These are phyloP conservation scores for Dovyalis caffra DNA, from an alignment of 345 rosid species.

Conservation along the genomic window DNA sequence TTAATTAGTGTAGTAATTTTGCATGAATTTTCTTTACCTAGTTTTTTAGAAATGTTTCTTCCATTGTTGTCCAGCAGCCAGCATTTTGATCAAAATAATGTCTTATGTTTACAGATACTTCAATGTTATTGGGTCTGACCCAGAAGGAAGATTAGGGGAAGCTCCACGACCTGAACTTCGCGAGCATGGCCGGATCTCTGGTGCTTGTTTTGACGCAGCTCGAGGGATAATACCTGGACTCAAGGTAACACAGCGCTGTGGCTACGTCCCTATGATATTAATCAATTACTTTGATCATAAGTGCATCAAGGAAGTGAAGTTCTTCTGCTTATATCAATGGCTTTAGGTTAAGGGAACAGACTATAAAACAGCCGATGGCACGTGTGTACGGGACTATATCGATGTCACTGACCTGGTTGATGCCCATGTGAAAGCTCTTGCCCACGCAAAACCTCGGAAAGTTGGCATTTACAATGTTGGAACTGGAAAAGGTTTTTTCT, in stretches of 20 bases:
- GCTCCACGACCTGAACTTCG: constrained; percentile 97
- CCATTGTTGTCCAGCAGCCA: not conserved
- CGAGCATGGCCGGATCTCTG: constrained; percentile 94
- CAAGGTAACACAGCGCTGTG: constrained; percentile 49
- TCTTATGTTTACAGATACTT: constrained; percentile 58
- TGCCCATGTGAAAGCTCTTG: constrained; percentile 92
- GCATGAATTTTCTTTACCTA: not conserved
- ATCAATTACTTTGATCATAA: not conserved
- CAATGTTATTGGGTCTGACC: constrained; percentile 96
- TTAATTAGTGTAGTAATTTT: not conserved
- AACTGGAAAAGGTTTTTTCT: constrained; percentile 62
- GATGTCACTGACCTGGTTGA: constrained; percentile 96
- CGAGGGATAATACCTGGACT: constrained; percentile 76
- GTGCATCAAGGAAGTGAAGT: not conserved
- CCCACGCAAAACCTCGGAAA: constrained; percentile 60
- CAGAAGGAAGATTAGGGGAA: constrained; percentile 91
- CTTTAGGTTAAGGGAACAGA: constrained; percentile 92
- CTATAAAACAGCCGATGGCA: constrained; percentile 85
- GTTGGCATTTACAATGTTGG: constrained; percentile 98
- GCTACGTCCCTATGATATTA: not conserved
- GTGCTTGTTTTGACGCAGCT: constrained; percentile 99
- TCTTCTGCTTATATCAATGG: not conserved
- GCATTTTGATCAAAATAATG: not conserved
- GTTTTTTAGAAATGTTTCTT: not conserved
- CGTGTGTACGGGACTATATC: constrained; percentile 90